These are phyloP conservation scores for Ichthyophthirius multifiliis DNA, from an alignment of 169 alveolate genomes.

Conservation along the genomic window DNA sequence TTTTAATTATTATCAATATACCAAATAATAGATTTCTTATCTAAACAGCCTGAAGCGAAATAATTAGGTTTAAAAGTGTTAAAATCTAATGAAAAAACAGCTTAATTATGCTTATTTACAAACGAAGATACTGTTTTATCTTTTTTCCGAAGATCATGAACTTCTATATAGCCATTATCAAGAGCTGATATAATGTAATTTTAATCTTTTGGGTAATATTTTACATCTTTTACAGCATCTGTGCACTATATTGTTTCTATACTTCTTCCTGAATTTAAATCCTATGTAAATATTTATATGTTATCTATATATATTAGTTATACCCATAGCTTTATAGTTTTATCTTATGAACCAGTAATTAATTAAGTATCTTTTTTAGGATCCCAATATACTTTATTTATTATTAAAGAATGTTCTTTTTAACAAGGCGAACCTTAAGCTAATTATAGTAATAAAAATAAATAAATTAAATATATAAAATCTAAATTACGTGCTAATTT, in stretches of 20 bases:
- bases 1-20: not conserved
- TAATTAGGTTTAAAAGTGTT: not conserved
- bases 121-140: not conserved
- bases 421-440: not conserved
- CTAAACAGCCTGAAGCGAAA: not conserved
- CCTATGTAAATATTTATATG: not conserved
- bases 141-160: not conserved
- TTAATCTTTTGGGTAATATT: not conserved
- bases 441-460: too few species aligned
- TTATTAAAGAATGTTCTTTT: not conserved
- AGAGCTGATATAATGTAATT: not conserved
- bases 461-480: too few species aligned
- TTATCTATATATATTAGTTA: not conserved
- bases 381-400: not conserved
- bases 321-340: slow-evolving; percentile 9
- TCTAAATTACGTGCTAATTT: not conserved
- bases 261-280: not conserved
- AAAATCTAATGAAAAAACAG: not conserved
- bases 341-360: not conserved
- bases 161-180: not conserved
- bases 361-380: not conserved
- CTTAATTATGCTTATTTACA: not conserved
- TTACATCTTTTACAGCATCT: not conserved
- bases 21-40: not conserved
- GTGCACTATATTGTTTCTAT: not conserved